Conservation (phyloP, 108 stramenopile species). For the Aurantiochytrium sp. region DNA sequence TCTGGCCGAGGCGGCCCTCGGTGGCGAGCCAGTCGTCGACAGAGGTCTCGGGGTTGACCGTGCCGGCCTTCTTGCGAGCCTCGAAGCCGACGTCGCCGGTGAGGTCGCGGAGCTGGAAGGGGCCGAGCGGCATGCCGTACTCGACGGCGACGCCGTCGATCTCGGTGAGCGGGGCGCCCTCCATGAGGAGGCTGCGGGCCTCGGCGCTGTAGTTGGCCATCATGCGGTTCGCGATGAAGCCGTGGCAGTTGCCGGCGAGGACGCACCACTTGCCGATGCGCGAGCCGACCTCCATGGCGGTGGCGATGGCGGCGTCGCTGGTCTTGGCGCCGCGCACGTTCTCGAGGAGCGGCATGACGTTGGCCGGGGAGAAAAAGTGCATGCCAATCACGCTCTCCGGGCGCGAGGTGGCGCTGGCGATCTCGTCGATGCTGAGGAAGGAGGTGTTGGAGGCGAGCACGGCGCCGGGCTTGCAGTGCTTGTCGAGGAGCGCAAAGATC, state of each 20-base stretch:
- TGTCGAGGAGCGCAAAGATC: constrained; percentile 70
- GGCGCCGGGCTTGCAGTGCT: constrained; percentile 50
- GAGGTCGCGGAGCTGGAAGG: constrained; percentile 82
- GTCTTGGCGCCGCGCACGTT: constrained; percentile 73
- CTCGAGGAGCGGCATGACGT: constrained; percentile 90
- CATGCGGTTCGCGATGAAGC: constrained; percentile 95
- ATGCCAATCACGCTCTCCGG: constrained; percentile 61
- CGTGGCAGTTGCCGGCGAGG: constrained; percentile 91
- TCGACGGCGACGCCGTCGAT: constrained; percentile 69
- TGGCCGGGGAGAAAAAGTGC: constrained; percentile 94
- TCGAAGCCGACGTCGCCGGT: constrained; percentile 83
- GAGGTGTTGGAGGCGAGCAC: constrained; percentile 76
- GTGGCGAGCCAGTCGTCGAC: constrained; percentile 79
- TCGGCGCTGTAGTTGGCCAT: constrained; percentile 76
- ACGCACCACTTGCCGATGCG: constrained; percentile 82
- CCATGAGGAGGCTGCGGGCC: constrained; percentile 62
- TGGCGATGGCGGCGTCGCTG: constrained; percentile 43
- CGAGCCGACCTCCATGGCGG: constrained; percentile 67
- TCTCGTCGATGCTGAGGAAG: constrained; percentile 87
- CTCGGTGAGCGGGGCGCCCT: constrained; percentile 56
- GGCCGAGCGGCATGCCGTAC: constrained; percentile 80
- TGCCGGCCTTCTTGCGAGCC: constrained; percentile 29
- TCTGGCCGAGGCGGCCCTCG: constrained; percentile 77
- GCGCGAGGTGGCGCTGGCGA: constrained; percentile 52
- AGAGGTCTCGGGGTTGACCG: constrained; percentile 68